These are phyloP conservation scores for Rhododendron ferrugineum DNA, from an alignment of 148 eudicot genomes.

Conservation along the genomic window DNA sequence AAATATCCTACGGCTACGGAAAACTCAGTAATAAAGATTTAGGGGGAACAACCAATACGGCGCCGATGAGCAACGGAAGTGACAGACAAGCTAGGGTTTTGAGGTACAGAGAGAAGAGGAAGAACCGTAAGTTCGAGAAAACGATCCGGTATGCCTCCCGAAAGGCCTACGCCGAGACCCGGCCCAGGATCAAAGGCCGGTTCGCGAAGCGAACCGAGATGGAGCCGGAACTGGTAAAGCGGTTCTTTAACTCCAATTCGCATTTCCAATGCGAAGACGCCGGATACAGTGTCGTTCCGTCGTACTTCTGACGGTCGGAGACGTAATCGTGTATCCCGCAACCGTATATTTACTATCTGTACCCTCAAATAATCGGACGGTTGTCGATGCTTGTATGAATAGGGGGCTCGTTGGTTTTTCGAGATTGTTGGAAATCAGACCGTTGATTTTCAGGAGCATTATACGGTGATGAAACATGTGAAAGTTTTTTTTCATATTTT, in stretches of 20 bases:
- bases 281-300: slow-evolving; percentile 57
- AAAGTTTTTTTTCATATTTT: neutral
- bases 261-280: slow-evolving; percentile 22
- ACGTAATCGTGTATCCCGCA: neutral
- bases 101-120: slow-evolving; percentile 87
- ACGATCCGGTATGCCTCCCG: slow-evolving; percentile 90
- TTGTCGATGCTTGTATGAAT: neutral
- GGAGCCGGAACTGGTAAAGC: slow-evolving; percentile 14
- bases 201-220: slow-evolving; percentile 64
- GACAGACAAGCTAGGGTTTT: slow-evolving; percentile 79
- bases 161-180: slow-evolving; percentile 85
- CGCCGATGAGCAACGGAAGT: slow-evolving; percentile 5
- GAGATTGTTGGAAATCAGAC: neutral
- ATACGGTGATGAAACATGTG: neutral
- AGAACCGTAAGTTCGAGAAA: slow-evolving; percentile 89
- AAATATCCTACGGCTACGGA: slow-evolving; percentile 37
- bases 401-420: neutral
- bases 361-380: slow-evolving; percentile 1
- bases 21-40: neutral
- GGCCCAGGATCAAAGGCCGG: slow-evolving; percentile 90
- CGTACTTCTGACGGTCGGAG: slow-evolving; percentile 15
- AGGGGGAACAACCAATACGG: neutral
- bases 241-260: slow-evolving; percentile 14
- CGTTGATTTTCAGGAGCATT: slow-evolving; percentile 3
- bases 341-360: neutral